Conservation (phyloP, 2,329 filamentous ascomycete species). For the Colletotrichum costaricense region DNA sequence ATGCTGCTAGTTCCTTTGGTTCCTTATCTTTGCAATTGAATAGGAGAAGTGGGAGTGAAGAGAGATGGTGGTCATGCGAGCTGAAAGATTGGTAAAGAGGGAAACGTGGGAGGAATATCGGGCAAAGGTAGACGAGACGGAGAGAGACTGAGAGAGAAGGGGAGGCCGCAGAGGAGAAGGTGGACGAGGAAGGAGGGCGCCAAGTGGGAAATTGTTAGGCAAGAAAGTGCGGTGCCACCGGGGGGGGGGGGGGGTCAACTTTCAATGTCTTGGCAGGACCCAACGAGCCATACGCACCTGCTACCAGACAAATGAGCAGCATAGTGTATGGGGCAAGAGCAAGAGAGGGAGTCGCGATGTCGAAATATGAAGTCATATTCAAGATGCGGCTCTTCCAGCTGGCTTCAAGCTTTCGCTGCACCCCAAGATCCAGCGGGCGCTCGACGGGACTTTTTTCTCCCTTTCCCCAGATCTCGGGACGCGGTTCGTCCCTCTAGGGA, state of each 20-base stretch:
- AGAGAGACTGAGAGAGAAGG: neutral
- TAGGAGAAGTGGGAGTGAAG: neutral
- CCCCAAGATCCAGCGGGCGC: neutral
- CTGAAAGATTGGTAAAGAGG: neutral
- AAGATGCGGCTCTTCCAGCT: slow-evolving; percentile 13
- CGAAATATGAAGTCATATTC: slow-evolving; percentile 6
- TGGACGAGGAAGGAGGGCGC: neutral
- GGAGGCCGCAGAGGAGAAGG: neutral
- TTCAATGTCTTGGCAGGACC: slow-evolving; percentile 14
- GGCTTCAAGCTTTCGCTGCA: slow-evolving; percentile 1
- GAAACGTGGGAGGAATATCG: neutral
- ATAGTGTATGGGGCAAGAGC: neutral
- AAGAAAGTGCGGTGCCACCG: neutral
- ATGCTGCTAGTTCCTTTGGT: neutral
- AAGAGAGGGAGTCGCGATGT: neutral
- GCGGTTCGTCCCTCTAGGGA: slow-evolving; percentile 1
- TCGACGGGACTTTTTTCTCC: no score
- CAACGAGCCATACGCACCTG: neutral
- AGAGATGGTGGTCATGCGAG: neutral
- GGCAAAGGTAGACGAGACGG: neutral
- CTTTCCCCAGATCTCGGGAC: slow-evolving; percentile 29
- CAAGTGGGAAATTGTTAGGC: slow-evolving; percentile 27
- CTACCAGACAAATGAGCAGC: no score
- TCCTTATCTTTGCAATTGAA: neutral
- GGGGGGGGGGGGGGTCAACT: neutral